Evolutionary conservation across 805 yeast species (phyloP), one percentile per base, ranked within the genome.

Genomic region (Wickerhamiella slavikovae): DNA sequence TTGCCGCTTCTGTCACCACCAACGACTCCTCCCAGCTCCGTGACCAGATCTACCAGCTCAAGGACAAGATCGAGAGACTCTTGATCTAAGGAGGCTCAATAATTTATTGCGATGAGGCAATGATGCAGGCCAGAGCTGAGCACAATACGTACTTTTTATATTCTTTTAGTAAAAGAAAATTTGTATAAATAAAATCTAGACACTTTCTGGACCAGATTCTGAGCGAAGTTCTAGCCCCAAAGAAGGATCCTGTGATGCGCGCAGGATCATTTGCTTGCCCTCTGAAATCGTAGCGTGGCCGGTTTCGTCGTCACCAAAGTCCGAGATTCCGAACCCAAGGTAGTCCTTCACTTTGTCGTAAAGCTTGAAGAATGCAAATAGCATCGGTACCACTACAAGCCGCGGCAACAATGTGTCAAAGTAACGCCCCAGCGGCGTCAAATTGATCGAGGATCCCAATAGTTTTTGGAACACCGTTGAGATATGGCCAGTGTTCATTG

Each of bases 21-120:
- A 89, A 89, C 64, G 99, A 89, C 54, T 93, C 94, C 49, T 82
- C 95, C 47, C 77, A 93, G 51, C 78, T 89, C 65, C 82, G 82
- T 70, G 79, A 65, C 69, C 96, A 85, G 68, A 79, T 89, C 63
- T 82, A 77, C 62, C 78, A 78, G 54, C 82, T 85, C 61, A 89
- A 89, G 79, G 95, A 89, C 67, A 83, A 85, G 77, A 85, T 89
- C 60, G 99, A 89, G 67, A 79, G 94, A 47, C 70, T 89, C 57
- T 71, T 89, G 57, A 89, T 89, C 54, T 83, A 72, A 52, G 38
- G 24, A 11, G 29, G 12, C 18, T 35, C 16, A 10, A 3, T 21
- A 22, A 23, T 22, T 28, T 24, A 9, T 20, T 28, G 37, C 37
- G 26, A 29, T 34, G 37, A 34, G 16, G 34, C 37, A 34, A 34